A percentile compares a stretch with the other conserved stretches of the same genome.
phyloP scores from a whole-genome alignment of 768 basidiomycete genomes.

The Mycena pura region DNA sequence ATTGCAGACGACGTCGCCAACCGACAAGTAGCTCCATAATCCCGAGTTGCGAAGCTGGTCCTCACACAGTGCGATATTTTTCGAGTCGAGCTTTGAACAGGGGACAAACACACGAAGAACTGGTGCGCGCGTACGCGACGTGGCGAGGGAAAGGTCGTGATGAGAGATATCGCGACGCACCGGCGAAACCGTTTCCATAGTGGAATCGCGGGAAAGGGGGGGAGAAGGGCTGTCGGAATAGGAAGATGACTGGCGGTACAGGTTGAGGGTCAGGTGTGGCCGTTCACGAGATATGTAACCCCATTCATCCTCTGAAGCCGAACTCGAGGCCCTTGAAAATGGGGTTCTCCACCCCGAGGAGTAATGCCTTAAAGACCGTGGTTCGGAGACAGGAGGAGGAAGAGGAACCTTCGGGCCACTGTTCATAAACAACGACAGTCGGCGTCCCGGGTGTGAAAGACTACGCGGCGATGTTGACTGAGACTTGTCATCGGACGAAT shows the following conservation, averaged over 20 bases:
- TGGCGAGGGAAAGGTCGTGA: constrained; percentile 70
- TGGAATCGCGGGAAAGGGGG: constrained; percentile 29
- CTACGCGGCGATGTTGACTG: constrained; percentile 18
- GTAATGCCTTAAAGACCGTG: constrained; percentile 53
- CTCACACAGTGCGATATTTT: constrained; percentile 64
- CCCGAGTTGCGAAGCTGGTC: constrained; percentile 70
- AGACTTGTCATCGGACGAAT: constrained; percentile 23
- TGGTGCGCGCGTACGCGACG: constrained; percentile 70
- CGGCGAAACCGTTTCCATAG: constrained; percentile 19
- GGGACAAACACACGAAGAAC: constrained; percentile 79
- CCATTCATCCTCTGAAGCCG: constrained; percentile 49
- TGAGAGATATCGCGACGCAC: constrained; percentile 42
- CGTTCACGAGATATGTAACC: constrained; percentile 35
- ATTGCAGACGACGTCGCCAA: constrained; percentile 82
- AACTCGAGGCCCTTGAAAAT: constrained; percentile 26
- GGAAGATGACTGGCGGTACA: constrained; percentile 56
- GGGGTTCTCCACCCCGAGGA: constrained; percentile 58
- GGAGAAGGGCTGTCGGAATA: constrained; percentile 35
- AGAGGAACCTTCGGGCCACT: constrained; percentile 30
- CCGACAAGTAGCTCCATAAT: constrained; percentile 78
- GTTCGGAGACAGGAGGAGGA: constrained; percentile 57
- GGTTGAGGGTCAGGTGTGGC: constrained; percentile 48
- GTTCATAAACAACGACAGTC: constrained; percentile 48
- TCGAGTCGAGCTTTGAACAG: constrained; percentile 49
- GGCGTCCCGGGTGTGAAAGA: constrained; percentile 32